A percentile compares a stretch with the other conserved stretches of the same genome.
These are phyloP conservation scores for Populus hybrid DNA, from an alignment of 441 rosid genomes.

Conservation along the genomic window DNA sequence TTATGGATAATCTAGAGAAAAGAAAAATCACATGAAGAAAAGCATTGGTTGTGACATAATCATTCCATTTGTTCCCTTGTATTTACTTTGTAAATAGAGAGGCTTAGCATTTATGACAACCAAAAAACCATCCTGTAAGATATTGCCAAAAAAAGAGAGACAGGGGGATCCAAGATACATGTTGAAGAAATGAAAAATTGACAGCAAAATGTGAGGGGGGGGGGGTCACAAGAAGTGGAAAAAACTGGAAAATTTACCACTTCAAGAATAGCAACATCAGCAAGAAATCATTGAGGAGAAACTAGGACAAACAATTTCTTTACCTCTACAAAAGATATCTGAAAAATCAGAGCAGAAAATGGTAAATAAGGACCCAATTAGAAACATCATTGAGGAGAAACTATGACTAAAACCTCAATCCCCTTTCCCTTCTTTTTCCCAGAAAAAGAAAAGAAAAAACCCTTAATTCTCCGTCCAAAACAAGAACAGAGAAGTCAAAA, in stretches of 20 bases:
- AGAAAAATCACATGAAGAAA: not conserved
- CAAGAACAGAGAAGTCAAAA: constrained; percentile 16
- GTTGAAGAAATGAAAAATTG: not conserved
- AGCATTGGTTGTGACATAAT: not conserved
- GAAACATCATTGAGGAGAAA: not conserved
- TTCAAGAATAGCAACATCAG: constrained; percentile 18
- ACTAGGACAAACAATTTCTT: too few relatives aligned
- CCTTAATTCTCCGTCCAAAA: not conserved
- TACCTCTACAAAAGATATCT: not conserved
- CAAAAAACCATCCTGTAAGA: constrained; percentile 1
- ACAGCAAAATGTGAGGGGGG: constrained; percentile 7
- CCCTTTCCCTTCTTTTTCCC: not conserved
- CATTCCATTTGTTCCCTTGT: constrained; percentile 12
- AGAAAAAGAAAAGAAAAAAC: not conserved
- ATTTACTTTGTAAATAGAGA: constrained; percentile 6
- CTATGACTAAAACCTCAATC: not conserved
- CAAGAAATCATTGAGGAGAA: not conserved
- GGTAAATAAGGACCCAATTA: not conserved
- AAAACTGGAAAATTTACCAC: constrained; percentile 20
- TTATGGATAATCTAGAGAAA: not conserved
- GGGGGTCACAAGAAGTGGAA: not conserved
- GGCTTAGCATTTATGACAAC: not conserved
- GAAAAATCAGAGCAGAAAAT: not conserved
- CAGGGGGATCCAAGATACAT: constrained; percentile 15
- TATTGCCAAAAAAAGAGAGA: not conserved